Conservation (phyloP, 2,329 filamentous ascomycete genomes). For the Atkinsonella texensis region DNA sequence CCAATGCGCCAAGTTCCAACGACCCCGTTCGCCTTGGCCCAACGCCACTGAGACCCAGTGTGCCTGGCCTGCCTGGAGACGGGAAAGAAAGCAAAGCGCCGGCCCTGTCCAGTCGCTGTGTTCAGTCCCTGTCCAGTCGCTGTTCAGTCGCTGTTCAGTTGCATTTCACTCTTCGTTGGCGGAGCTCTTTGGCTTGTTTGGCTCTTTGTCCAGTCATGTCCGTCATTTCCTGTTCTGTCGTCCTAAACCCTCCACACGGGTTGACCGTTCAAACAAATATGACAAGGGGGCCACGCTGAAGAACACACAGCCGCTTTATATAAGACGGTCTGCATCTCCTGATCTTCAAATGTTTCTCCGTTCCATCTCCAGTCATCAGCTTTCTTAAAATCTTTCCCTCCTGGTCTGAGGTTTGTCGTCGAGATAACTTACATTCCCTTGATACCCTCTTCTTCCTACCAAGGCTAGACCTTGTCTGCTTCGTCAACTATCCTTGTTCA, state of each 20-base stretch:
- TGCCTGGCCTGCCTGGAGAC: not conserved
- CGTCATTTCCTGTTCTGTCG: not conserved
- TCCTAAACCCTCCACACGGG: no score
- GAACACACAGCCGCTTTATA: constrained; percentile 3
- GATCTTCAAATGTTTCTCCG: not conserved
- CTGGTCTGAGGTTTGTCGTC: constrained; percentile 14
- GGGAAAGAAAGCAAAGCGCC: no score
- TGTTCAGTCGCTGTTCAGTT: no score
- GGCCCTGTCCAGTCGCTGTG: no score
- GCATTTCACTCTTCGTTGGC: no score
- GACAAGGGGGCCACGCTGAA: not conserved
- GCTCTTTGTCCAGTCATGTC: not conserved
- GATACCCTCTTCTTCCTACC: constrained; percentile 5
- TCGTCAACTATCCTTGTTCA: constrained; percentile 6
- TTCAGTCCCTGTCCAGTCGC: no score
- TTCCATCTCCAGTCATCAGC: constrained; percentile 4
- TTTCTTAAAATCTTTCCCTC: constrained; percentile 9
- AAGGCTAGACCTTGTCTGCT: constrained; percentile 25
- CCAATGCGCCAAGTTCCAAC: no score
- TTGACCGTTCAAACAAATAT: not conserved
- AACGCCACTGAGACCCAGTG: not conserved
- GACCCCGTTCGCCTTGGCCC: no score
- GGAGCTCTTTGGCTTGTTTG: not conserved
- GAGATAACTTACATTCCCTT: constrained; percentile 20
- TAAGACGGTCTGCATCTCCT: constrained; percentile 6